Conservation (phyloP, 371 early-diverging fungal genomes). For the Phascolomyces articulosus region DNA sequence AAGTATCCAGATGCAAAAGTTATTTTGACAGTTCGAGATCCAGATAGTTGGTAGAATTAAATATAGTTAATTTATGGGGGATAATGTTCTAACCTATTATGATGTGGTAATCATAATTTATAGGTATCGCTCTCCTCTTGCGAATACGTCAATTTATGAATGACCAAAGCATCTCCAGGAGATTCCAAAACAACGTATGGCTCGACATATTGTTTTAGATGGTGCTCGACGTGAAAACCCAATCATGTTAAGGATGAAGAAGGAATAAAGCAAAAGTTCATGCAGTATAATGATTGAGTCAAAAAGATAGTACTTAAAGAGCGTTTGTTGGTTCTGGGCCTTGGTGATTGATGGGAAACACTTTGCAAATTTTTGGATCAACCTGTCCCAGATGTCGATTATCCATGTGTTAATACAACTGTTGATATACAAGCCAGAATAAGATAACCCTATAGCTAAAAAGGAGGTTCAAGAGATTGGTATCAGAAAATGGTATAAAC, state of each 20-base stretch:
- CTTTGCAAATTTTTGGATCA: slow-evolving; percentile 20
- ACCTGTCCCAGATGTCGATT: slow-evolving; percentile 11
- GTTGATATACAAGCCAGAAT: neutral
- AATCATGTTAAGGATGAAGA: slow-evolving; percentile 22
- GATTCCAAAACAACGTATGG: slow-evolving; percentile 9
- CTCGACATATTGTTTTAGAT: slow-evolving; percentile 10
- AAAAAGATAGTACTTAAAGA: slow-evolving; percentile 29
- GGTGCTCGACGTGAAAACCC: slow-evolving; percentile 17
- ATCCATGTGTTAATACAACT: slow-evolving; percentile 12
- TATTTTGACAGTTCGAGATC: slow-evolving; percentile 29
- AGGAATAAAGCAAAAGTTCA: slow-evolving; percentile 12
- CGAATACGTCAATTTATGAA: too few species aligned
- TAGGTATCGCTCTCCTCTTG: too few species aligned
- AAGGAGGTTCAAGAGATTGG: neutral
- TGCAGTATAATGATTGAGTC: slow-evolving; percentile 32
- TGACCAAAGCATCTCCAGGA: neutral
- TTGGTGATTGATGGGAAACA: slow-evolving; percentile 30
- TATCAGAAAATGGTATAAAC: neutral
- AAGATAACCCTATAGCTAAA: too few species aligned
- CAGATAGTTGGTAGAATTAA: slow-evolving; percentile 38
- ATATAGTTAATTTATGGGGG: too few species aligned
- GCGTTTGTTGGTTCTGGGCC: slow-evolving; percentile 22
- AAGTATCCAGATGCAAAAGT: slow-evolving; percentile 44
- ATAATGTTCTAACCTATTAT: too few species aligned
- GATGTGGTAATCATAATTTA: too few species aligned